Evolutionary conservation across 1,139 yeast genomes (phyloP), one percentile per base, ranked within the genome.

Genomic region (Pichia sp.): DNA sequence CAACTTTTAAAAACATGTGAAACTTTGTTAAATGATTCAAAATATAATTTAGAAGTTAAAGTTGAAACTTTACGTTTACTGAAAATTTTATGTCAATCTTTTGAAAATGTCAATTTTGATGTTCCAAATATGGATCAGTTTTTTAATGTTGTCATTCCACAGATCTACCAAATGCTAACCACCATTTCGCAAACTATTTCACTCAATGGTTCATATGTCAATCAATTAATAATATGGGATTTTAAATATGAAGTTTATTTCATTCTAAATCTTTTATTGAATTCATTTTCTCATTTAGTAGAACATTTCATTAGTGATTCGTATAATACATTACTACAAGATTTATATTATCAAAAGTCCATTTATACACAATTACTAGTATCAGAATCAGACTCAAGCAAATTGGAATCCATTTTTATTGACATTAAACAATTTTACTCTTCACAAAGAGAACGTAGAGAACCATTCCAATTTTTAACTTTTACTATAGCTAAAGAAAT

Each of bases 41-140:
- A 50, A 1, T 33, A 47, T 37, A 32, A 33, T 8, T 14, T 43
- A n/a, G 52, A 68, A 10, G 64, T 75, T 9, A 76, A 75, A 50
- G 60, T 68, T 3, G 68, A 70, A 22, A 75, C 80, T 1, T 61
- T 78, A 6, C 68, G 67, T 24, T 62, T 83, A 34, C 73, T 80
- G 53, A 70, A 71, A 40, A 66, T 72, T 9, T 72, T 81, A 15
- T 58, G 79, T 34, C 61, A 65, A 20, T 79, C 74, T 40, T 64
- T 81, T 44, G 70, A 72, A 46, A 68, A 75, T 40, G 78, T 74
- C 41, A 74, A 78, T 0, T 62, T 67, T 16, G 53, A 48, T 7
- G 40, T 38, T 35, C 36, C 46, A 3, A 45, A 43, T 13, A 48
- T 59, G 40, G 42, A 38, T 13, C 37, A 40, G n/a, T 56, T 59